Conservation (phyloP, 2,329 filamentous ascomycete genomes). For the Beauveria medogensis region DNA sequence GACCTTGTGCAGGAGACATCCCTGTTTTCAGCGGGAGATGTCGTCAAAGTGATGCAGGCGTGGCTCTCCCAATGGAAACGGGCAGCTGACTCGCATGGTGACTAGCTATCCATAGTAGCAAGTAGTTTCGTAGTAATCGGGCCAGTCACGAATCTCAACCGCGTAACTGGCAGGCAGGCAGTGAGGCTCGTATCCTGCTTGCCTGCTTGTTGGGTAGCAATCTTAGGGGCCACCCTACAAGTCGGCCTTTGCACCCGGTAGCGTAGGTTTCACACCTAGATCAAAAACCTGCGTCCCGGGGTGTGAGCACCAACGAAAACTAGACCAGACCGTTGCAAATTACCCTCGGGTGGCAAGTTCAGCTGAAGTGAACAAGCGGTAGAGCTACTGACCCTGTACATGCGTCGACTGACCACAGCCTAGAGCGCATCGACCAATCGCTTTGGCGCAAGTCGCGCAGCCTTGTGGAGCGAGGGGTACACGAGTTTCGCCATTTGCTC, state of each 20-base stretch:
- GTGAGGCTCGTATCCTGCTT: background rate
- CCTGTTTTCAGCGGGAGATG: conserved; percentile 11
- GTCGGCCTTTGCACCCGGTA: background rate
- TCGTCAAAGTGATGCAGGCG: background rate
- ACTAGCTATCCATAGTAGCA: background rate
- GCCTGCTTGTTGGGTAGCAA: conserved; percentile 3
- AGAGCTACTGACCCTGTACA: conserved; percentile 2
- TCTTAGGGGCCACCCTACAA: background rate
- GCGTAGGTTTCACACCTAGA: background rate
- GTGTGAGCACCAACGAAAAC: background rate
- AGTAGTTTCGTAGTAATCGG: background rate
- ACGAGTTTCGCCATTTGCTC: conserved; percentile 1
- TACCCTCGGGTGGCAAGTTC: conserved; percentile 2
- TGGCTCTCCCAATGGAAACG: background rate
- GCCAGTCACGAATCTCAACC: background rate
- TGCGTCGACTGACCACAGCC: background rate
- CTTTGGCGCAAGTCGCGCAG: background rate
- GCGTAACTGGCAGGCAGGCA: background rate
- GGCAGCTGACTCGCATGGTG: conserved; percentile 2
- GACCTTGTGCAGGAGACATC: conserved; percentile 6
- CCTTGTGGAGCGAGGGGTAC: conserved; percentile 8
- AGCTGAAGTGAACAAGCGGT: conserved; percentile 10
- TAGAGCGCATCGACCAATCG: background rate
- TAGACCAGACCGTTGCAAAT: conserved; percentile 3
- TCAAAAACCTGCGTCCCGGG: background rate